Evolutionary conservation across 2,329 filamentous ascomycete genomes (phyloP), one percentile per base, ranked within the genome.

Genomic region (Aschersonia sp.): DNA sequence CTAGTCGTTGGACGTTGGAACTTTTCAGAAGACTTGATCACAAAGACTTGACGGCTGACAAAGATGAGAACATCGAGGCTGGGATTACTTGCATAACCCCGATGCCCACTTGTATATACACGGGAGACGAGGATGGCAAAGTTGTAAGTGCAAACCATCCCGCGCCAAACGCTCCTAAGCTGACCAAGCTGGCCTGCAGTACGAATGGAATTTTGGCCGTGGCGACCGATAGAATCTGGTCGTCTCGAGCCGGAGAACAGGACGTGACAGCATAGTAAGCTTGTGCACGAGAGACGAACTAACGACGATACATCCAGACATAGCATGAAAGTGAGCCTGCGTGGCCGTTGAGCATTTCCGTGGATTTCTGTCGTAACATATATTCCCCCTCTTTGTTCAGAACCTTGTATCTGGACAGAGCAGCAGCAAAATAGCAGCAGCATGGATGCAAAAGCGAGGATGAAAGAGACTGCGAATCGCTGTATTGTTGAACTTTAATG

Each of bases 81-180:
- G 81, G 83, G 0, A 89, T 97, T 51, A 94, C 85, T 39, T 94
- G 85, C 60, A 85, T 98, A 46, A 73, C 85, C 49, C 85, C 90
- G 3, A 85, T 89, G 75, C 79, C 86, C 47, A 81, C 83, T 52
- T 76, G 83, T 52, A 81, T 97, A 8, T 97, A 96, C 64, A 95
- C 89, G 0, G 92, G 90, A 4, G 92, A 97, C 67, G 92, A 97
- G 53, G 84, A 88, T 53, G 92, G 92, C 32, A 76, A 82, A 70
- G 90, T 98, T 65, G 86, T 92, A 53, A 62, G 66, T 63, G 37
- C 5, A 3, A 9, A 40, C 12, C n/a, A 31, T 10, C 1, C 9
- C 6, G 9, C 14, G 46, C 51, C 55, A 47, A 57, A 47, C 39
- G 12, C 6, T n/a, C 30, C 7, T 40, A 35, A 32, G 41, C 45